phyloP scores from a whole-genome alignment of 2,329 filamentous ascomycete species.

The Sclerotinia trifoliorum region DNA sequence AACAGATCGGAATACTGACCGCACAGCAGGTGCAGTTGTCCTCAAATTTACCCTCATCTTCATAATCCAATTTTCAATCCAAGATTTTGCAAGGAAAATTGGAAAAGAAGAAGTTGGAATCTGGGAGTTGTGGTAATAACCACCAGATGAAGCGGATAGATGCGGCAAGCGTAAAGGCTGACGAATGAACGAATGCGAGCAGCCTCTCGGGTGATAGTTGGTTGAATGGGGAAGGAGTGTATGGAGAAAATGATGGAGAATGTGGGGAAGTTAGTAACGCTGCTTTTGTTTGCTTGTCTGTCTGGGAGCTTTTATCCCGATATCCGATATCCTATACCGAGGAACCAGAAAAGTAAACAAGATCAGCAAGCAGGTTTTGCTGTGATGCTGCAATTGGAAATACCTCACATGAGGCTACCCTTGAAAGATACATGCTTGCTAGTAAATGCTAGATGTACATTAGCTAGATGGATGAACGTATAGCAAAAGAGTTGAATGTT shows the following conservation, averaged over 20 bases:
- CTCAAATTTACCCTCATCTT: conserved; percentile 35
- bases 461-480: background rate
- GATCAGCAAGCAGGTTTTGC: conserved; percentile 18
- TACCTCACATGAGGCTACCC: conserved; percentile 5
- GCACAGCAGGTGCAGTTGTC: conserved; percentile 30
- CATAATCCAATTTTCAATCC: conserved; percentile 17
- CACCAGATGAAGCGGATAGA: background rate
- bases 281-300: background rate
- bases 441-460: background rate
- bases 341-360: background rate
- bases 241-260: conserved; percentile 20
- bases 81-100: background rate
- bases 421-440: conserved; percentile 10
- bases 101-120: background rate
- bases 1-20: conserved; percentile 28
- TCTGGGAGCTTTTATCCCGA: conserved; percentile 12
- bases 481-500: conserved; percentile 10
- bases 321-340: background rate
- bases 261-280: conserved; percentile 15
- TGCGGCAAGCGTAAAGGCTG: background rate
- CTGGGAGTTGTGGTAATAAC: background rate
- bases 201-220: background rate
- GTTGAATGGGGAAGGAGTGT: background rate
- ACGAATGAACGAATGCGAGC: conserved; percentile 6
- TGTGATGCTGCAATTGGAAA: conserved; percentile 6